A percentile compares a stretch with the other conserved stretches of the same genome.
These are phyloP conservation scores for Coniella vitis DNA, from an alignment of 2,329 filamentous ascomycete genomes.

Conservation along the genomic window DNA sequence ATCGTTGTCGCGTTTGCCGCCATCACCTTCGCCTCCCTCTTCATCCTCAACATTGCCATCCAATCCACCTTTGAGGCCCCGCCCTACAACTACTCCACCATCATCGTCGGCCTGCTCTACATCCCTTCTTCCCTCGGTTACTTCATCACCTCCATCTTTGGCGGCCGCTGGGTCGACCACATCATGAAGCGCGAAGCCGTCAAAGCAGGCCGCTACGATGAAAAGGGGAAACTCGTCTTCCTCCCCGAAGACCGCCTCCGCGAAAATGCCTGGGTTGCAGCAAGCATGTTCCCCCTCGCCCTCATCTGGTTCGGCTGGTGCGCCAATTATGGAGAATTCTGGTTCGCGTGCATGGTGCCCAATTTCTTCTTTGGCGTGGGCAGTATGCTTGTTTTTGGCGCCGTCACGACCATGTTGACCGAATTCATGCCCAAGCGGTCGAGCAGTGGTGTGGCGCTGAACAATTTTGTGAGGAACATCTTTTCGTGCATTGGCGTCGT, in stretches of 20 bases:
- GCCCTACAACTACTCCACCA: conserved; percentile 62
- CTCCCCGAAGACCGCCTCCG: conserved; percentile 75
- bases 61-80: conserved; percentile 59
- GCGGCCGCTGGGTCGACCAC: conserved; percentile 70
- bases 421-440: conserved; percentile 72
- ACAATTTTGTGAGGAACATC: conserved; percentile 76
- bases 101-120: conserved; percentile 70
- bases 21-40: conserved; percentile 69
- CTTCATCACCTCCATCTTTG: conserved; percentile 58
- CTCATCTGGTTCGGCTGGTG: conserved; percentile 71
- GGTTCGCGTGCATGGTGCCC: conserved; percentile 49
- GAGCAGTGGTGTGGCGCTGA: conserved; percentile 68
- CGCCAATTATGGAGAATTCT: conserved; percentile 39
- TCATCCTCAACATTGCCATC: conserved; percentile 70
- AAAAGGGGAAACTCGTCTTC: conserved; percentile 57
- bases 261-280: conserved; percentile 74
- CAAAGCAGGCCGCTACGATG: conserved; percentile 63
- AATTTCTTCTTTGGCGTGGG: conserved; percentile 71
- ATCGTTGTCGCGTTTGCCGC: conserved; percentile 68
- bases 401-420: conserved; percentile 74
- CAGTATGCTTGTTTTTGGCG: conserved; percentile 71
- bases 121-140: conserved; percentile 72
- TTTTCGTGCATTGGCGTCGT: conserved; percentile 66
- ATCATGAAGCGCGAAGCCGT: conserved; percentile 74
- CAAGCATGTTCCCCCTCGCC: conserved; percentile 58